Evolutionary conservation across 2,329 filamentous ascomycete genomes (phyloP), one percentile per base, ranked within the genome.

Genomic region (Xylaria sp.): DNA sequence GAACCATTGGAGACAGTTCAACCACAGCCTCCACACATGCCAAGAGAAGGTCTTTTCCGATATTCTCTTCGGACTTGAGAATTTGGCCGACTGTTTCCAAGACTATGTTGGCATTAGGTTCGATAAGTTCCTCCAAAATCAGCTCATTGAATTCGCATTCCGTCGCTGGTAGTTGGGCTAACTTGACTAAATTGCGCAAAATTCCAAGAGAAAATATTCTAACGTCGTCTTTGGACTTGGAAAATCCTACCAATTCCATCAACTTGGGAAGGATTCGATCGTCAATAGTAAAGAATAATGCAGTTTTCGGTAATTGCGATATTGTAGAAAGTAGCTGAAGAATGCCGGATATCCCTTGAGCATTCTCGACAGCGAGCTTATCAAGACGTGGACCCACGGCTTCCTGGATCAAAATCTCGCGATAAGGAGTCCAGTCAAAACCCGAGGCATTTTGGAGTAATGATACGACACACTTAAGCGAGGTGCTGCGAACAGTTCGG

Each of bases 271-370:
- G 73, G n/a, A 94, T 80, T 15, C 88, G 84, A 7, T 84, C 75
- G 11, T 89, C 85, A 37, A 81, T 74, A 3, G 75, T 75, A 7
- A 99, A 81, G 69, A 95, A 91, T 6, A 88, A 72, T 1, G 89
- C 87, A 1, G 87, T 89, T 63, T 82, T 83, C 0, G 86, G 81
- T 21, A 89, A 83, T 60, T 85, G 84, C 3, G 92, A 89, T 91
- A 94, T 97, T 1, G 90, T 90, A 3, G 87, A 87, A 65, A 99
- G 87, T 4, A 99, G 81, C 64, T 89, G 88, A 63, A 97, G 83
- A 40, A 93, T 85, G 15, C 89, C 91, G 2, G 95, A 98, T 7
- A 97, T 82, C 13, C 92, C 92, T 73, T 99, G 93, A 0, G 92
- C 90, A 43, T 92, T 97, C 78, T 99, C 95, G 4, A 85, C 81